These are phyloP conservation scores for Coffea eugenioides DNA, from an alignment of 257 asterid genomes.

Conservation along the genomic window DNA sequence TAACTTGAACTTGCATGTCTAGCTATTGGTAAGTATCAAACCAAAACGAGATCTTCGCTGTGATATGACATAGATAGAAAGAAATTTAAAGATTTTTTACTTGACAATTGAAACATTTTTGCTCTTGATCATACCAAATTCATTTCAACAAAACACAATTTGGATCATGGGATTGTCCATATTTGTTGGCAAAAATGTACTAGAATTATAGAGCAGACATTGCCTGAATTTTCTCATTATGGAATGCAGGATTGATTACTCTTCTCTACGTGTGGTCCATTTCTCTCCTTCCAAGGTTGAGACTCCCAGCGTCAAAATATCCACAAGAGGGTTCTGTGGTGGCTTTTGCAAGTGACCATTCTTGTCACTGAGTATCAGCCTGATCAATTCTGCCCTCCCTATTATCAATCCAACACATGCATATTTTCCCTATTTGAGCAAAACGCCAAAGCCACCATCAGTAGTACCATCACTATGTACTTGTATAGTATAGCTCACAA, in stretches of 20 bases:
- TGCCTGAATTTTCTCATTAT: constrained; percentile 33
- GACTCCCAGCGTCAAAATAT: constrained; percentile 29
- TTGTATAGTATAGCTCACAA: background rate
- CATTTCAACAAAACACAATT: too few relatives aligned
- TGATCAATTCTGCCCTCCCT: constrained; percentile 23
- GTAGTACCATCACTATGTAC: too few relatives aligned
- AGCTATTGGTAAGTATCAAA: too few relatives aligned
- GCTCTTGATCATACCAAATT: too few relatives aligned
- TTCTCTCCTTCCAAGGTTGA: constrained; percentile 30
- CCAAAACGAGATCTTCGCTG: too few relatives aligned
- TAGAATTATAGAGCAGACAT: background rate
- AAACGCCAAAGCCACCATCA: background rate
- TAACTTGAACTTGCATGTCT: too few relatives aligned
- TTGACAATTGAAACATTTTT: too few relatives aligned
- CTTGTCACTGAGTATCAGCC: constrained; percentile 16
- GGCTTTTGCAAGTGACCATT: constrained; percentile 12
- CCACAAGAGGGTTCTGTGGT: constrained; percentile 25
- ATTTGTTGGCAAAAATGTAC: background rate
- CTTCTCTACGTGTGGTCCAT: constrained; percentile 33
- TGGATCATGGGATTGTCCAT: too few relatives aligned
- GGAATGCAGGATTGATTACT: constrained; percentile 34
- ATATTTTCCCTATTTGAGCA: constrained; percentile 19
- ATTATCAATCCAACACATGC: constrained; percentile 29
- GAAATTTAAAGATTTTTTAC: too few relatives aligned
- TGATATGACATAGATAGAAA: too few relatives aligned